Conservation (phyloP, 2,329 filamentous ascomycete genomes). For the Cytospora chrysosperma region DNA sequence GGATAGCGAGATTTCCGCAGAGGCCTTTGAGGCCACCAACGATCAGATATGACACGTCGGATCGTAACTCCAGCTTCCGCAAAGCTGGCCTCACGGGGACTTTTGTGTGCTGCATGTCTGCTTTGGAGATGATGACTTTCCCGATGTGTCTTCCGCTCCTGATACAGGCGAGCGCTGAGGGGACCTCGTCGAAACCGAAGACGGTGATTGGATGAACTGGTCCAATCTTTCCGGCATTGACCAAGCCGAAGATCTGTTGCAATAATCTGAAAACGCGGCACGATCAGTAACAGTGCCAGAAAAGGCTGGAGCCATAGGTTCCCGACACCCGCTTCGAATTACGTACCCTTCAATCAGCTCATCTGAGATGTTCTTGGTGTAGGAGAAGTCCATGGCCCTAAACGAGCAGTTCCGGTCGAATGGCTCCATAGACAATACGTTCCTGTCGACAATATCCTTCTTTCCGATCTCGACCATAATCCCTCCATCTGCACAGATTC, state of each 20-base stretch:
- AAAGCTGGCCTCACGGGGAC: background rate
- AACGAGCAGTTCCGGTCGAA: constrained; percentile 25
- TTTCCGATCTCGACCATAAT: constrained; percentile 34
- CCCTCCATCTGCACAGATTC: constrained; percentile 33
- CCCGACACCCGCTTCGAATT: too few relatives aligned
- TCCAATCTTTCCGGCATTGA: constrained; percentile 18
- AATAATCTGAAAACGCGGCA: too few relatives aligned
- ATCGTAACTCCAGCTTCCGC: background rate
- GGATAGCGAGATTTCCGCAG: background rate
- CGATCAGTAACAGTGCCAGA: too few relatives aligned
- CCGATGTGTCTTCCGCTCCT: background rate
- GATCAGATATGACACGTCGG: background rate
- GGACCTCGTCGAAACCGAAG: background rate
- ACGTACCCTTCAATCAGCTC: too few relatives aligned
- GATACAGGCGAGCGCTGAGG: background rate
- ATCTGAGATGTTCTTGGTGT: too few relatives aligned
- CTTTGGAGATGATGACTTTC: background rate
- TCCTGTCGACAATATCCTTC: constrained; percentile 26
- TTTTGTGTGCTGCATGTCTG: background rate
- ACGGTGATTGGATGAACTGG: background rate
- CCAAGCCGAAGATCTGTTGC: constrained; percentile 14
- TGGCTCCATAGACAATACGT: constrained; percentile 25
- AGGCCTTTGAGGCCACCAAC: constrained; percentile 8
- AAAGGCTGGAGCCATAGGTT: too few relatives aligned
- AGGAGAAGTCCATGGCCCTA: constrained; percentile 26